phyloP scores from a whole-genome alignment of 164 flowering plant species.

The Aristolochia californica region DNA sequence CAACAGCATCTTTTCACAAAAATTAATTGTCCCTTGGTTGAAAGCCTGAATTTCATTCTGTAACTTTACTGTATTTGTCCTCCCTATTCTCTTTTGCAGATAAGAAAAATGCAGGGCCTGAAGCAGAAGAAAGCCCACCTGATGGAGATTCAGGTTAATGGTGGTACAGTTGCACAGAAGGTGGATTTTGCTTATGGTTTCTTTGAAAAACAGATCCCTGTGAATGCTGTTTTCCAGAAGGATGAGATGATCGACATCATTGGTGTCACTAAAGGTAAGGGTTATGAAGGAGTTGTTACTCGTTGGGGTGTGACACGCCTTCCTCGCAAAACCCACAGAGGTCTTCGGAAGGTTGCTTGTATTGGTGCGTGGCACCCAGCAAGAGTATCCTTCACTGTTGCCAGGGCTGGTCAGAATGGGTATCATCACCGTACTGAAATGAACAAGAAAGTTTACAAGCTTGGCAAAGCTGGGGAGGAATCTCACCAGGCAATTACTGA shows the following conservation, averaged over 20 bases:
- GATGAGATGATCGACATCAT: constrained; percentile 84
- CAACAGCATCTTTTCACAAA: too few relatives aligned
- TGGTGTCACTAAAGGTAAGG: constrained; percentile 18
- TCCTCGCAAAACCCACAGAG: too few relatives aligned
- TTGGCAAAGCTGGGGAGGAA: constrained; percentile 5
- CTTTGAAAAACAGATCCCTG: constrained; percentile 57
- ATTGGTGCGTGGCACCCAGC: too few relatives aligned
- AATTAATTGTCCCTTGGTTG: too few relatives aligned
- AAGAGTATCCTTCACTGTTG: too few relatives aligned
- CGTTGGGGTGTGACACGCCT: too few relatives aligned
- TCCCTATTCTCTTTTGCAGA: constrained; percentile 16
- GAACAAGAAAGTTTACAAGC: constrained; percentile 11
- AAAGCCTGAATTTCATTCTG: not conserved
- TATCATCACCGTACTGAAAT: constrained; percentile 3
- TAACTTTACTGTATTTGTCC: not conserved
- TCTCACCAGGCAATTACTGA: constrained; percentile 1
- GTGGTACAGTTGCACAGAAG: constrained; percentile 48
- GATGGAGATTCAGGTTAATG: constrained; percentile 71
- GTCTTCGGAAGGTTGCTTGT: too few relatives aligned
- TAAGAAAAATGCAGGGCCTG: constrained; percentile 60
- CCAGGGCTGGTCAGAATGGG: too few relatives aligned
- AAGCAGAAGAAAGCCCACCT: constrained; percentile 72
- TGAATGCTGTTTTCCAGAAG: constrained; percentile 61
- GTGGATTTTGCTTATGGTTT: constrained; percentile 58
- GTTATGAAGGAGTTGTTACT: too few relatives aligned